phyloP scores from a whole-genome alignment of 495 filamentous ascomycete species.

The Aspergillus sparsus region DNA sequence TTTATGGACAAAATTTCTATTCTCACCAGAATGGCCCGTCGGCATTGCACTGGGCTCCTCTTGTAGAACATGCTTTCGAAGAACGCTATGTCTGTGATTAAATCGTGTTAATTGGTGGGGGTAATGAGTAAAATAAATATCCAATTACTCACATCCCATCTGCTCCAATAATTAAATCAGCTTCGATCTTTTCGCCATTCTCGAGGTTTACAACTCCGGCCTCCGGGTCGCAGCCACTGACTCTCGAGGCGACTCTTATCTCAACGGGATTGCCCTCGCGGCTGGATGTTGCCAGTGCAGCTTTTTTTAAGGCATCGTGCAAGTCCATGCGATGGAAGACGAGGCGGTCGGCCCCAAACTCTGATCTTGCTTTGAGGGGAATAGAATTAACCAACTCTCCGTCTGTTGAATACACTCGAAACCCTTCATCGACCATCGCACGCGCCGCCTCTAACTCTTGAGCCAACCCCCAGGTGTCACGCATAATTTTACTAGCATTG shows the following conservation, averaged over 20 bases:
- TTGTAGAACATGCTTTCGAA: constrained; percentile 7
- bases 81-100: constrained; percentile 15
- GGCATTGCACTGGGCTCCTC: constrained; percentile 12
- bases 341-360: constrained; percentile 29
- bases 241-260: constrained; percentile 23
- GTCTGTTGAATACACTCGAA: constrained; percentile 31
- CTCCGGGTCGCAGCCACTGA: constrained; percentile 22
- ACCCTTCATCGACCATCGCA: constrained; percentile 31
- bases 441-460: constrained; percentile 17
- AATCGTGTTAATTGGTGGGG: neutral
- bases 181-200: constrained; percentile 23
- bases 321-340: constrained; percentile 34
- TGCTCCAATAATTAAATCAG: constrained; percentile 47
- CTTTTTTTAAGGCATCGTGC: constrained; percentile 27
- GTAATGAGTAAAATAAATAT: neutral
- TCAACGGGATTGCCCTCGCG: constrained; percentile 22
- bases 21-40: constrained; percentile 30
- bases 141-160: constrained; percentile 42
- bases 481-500: constrained; percentile 31
- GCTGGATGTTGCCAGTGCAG: constrained; percentile 9
- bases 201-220: constrained; percentile 29
- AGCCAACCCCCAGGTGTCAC: constrained; percentile 23
- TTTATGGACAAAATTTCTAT: neutral
- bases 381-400: constrained; percentile 25
- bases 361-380: constrained; percentile 19